These are phyloP conservation scores for Diaporthe sp. DNA, from an alignment of 2,329 filamentous ascomycete genomes.

Conservation along the genomic window DNA sequence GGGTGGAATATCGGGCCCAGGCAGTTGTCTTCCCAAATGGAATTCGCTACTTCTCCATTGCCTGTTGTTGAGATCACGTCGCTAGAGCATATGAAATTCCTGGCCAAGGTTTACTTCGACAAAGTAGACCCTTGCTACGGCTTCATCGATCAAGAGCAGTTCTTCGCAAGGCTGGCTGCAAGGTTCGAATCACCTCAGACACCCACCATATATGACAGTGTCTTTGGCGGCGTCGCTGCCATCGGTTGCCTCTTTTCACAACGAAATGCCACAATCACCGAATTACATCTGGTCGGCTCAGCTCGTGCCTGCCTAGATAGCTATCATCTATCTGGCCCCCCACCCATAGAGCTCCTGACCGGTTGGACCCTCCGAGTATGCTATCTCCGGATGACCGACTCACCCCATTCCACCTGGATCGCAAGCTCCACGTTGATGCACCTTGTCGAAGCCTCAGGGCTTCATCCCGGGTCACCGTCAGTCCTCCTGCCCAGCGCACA, in stretches of 20 bases:
- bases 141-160: constrained; percentile 51
- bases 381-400: constrained; percentile 63
- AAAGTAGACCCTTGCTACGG: constrained; percentile 64
- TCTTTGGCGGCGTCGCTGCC: constrained; percentile 66
- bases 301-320: constrained; percentile 57
- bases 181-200: constrained; percentile 47
- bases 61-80: constrained; percentile 58
- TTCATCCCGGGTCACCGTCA: constrained; percentile 52
- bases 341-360: constrained; percentile 52
- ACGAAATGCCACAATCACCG: constrained; percentile 49
- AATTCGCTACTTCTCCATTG: constrained; percentile 39
- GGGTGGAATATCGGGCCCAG: constrained; percentile 61
- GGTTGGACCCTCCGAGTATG: constrained; percentile 64
- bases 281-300: constrained; percentile 57
- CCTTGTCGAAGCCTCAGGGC: constrained; percentile 63
- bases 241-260: constrained; percentile 63
- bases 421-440: constrained; percentile 68
- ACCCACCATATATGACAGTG: constrained; percentile 53
- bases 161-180: constrained; percentile 43
- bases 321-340: constrained; percentile 45
- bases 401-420: constrained; percentile 66
- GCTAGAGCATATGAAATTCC: constrained; percentile 55
- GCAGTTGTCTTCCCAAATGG: constrained; percentile 39
- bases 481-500: constrained; percentile 42
- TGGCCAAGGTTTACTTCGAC: constrained; percentile 61